Evolutionary conservation across 257 asterid genomes (phyloP).

Genomic region (Scutellaria baicalensis): DNA sequence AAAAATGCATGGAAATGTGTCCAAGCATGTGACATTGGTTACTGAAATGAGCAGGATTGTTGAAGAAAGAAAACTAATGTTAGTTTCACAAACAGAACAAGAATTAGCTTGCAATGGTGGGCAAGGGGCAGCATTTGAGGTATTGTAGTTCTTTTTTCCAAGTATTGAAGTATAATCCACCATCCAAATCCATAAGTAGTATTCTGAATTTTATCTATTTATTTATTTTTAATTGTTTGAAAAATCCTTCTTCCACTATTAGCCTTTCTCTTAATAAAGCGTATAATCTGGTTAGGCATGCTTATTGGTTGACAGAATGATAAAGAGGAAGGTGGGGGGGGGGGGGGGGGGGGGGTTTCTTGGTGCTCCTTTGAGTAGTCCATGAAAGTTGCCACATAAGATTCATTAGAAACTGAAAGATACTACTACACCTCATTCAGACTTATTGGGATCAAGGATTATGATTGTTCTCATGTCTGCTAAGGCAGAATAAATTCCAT

Average conservation of each 20-base stretch:
- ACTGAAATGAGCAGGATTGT: slow-evolving; percentile 98
- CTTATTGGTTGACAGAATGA: background rate
- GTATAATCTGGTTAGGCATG: background rate
- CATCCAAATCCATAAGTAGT: background rate
- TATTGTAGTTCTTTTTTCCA: slow-evolving; percentile 23
- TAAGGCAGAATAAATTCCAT: background rate
- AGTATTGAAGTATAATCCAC: background rate
- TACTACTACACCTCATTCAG: background rate
- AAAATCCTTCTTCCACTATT: background rate
- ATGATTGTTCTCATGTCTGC: background rate
- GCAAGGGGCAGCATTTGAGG: slow-evolving; percentile 99
- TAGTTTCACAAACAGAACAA: slow-evolving; percentile 96
- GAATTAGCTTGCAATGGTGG: slow-evolving; percentile 98
- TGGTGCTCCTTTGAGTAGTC: background rate
- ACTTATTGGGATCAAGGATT: background rate
- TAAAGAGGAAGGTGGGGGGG: background rate
- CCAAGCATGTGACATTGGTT: slow-evolving; percentile 96
- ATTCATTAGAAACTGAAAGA: background rate
- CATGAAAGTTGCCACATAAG: background rate
- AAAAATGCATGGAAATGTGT: slow-evolving; percentile 94
- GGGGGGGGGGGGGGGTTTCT: slow-evolving; percentile 8
- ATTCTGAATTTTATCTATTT: slow-evolving; percentile 5
- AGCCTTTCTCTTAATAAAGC: background rate
- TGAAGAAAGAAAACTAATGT: slow-evolving; percentile 88
- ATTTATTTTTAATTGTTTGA: slow-evolving; percentile 13